These are phyloP conservation scores for Boletus huronensis DNA, from an alignment of 768 basidiomycete species.

Conservation along the genomic window DNA sequence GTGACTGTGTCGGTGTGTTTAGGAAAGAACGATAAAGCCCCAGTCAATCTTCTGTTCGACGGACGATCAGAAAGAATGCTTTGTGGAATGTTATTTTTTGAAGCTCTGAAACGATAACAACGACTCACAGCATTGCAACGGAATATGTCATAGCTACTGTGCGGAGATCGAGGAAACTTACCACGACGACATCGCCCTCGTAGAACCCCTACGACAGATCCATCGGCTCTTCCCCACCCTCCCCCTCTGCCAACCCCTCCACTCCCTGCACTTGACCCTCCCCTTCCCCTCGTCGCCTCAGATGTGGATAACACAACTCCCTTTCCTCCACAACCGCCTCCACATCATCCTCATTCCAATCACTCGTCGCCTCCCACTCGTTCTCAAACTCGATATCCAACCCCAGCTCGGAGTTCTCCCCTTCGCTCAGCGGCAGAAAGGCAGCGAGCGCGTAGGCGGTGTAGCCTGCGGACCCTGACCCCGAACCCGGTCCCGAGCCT, in stretches of 20 bases:
- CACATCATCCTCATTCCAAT: slow-evolving; percentile 88
- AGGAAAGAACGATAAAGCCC: no score
- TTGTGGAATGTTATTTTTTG: no score
- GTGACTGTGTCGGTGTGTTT: no score
- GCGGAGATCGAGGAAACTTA: no score
- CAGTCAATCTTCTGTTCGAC: no score
- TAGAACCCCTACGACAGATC: slow-evolving; percentile 34
- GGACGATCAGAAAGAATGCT: no score
- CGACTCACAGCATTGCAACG: no score
- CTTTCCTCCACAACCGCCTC: slow-evolving; percentile 72
- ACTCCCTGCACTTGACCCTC: neutral
- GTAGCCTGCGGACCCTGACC: neutral
- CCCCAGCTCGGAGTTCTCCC: slow-evolving; percentile 47
- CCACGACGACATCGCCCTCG: no score
- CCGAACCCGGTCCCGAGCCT: neutral
- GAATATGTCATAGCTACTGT: no score
- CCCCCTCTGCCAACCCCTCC: slow-evolving; percentile 27
- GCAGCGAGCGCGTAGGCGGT: slow-evolving; percentile 17
- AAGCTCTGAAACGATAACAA: no score
- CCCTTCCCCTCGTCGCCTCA: slow-evolving; percentile 7
- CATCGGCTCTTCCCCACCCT: slow-evolving; percentile 38
- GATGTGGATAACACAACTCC: slow-evolving; percentile 58
- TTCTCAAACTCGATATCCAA: slow-evolving; percentile 85
- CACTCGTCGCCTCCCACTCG: slow-evolving; percentile 84
- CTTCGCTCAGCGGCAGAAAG: slow-evolving; percentile 36